Percentiles rank a stretch among this genome's conserved stretches.
Evolutionary conservation across 192 early-diverging fungal species (phyloP).

Genomic region (Backusella australiensis): DNA sequence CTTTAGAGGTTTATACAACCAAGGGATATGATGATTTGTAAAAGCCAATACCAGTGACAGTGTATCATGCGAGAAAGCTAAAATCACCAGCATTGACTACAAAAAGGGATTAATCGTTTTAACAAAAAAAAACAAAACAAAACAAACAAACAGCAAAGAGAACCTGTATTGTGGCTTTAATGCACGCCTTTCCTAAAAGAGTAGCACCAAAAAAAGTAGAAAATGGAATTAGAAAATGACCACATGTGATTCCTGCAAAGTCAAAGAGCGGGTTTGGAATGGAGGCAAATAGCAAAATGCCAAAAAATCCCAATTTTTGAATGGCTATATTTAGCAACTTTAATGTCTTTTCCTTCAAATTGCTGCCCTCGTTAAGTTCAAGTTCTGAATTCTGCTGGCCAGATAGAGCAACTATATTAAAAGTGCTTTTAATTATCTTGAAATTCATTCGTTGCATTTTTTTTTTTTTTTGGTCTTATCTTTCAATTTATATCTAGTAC

Average conservation of each 20-base stretch:
- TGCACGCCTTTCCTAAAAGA: conserved; percentile 86
- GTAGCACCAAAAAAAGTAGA: conserved; percentile 96
- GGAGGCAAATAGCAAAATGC: conserved; percentile 90
- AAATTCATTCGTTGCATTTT: not conserved
- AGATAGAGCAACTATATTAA: conserved; percentile 46
- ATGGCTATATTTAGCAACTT: conserved; percentile 69
- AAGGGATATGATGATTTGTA: conserved; percentile 53
- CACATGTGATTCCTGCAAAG: conserved; percentile 93
- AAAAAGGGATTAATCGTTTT: not conserved
- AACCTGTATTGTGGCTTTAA: conserved; percentile 87
- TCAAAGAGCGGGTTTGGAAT: conserved; percentile 98
- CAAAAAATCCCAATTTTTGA: conserved; percentile 80
- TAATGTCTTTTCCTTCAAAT: conserved; percentile 67
- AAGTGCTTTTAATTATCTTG: too few species aligned
- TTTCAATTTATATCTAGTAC: conserved; percentile 30
- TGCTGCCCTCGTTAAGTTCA: conserved; percentile 39
- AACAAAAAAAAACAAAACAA: not conserved
- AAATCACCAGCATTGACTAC: conserved; percentile 75
- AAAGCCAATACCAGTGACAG: conserved; percentile 55
- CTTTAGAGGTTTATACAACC: conserved; percentile 56
- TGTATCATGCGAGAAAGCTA: conserved; percentile 81
- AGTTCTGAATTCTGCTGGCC: conserved; percentile 52
- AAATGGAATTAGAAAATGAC: conserved; percentile 88
- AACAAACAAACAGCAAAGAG: not conserved
- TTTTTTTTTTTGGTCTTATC: too few species aligned